Conservation (phyloP, 2,329 filamentous ascomycete species). For the Sordariomycetes sp. region DNA sequence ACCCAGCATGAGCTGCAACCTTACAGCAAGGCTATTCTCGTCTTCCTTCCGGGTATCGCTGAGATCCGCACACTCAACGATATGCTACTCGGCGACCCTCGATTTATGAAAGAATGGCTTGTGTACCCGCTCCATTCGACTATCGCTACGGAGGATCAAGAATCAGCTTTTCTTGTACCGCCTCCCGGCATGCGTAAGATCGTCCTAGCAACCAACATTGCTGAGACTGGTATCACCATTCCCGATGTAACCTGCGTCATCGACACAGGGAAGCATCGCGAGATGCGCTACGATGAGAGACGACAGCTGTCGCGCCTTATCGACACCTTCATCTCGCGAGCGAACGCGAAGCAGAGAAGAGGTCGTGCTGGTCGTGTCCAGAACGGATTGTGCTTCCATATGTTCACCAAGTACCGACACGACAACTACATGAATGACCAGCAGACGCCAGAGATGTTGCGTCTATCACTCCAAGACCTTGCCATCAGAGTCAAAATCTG, state of each 20-base stretch:
- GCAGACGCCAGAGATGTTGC: conserved; percentile 93
- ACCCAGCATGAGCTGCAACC: conserved; percentile 52
- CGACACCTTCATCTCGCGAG: conserved; percentile 89
- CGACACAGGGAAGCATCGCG: conserved; percentile 92
- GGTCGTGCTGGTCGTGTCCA: conserved; percentile 94
- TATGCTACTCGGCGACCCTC: conserved; percentile 66
- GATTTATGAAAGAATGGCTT: conserved; percentile 70
- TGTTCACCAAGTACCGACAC: conserved; percentile 86
- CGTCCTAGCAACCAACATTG: conserved; percentile 94
- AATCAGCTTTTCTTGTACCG: conserved; percentile 81
- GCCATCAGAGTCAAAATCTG: conserved; percentile 97
- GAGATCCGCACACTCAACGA: conserved; percentile 88
- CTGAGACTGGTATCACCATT: conserved; percentile 97
- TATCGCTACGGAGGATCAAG: conserved; percentile 93
- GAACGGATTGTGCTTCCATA: conserved; percentile 87
- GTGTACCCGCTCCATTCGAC: conserved; percentile 88
- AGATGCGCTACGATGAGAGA: conserved; percentile 94
- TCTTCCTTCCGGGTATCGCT: conserved; percentile 90
- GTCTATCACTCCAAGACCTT: conserved; percentile 86
- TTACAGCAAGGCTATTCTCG: conserved; percentile 85
- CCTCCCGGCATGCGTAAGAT: conserved; percentile 81
- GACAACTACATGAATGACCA: conserved; percentile 81
- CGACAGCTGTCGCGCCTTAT: conserved; percentile 83
- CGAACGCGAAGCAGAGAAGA: conserved; percentile 90
- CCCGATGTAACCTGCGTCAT: conserved; percentile 96